phyloP scores from a whole-genome alignment of 306 rosid genomes.

The Quercus rubra region DNA sequence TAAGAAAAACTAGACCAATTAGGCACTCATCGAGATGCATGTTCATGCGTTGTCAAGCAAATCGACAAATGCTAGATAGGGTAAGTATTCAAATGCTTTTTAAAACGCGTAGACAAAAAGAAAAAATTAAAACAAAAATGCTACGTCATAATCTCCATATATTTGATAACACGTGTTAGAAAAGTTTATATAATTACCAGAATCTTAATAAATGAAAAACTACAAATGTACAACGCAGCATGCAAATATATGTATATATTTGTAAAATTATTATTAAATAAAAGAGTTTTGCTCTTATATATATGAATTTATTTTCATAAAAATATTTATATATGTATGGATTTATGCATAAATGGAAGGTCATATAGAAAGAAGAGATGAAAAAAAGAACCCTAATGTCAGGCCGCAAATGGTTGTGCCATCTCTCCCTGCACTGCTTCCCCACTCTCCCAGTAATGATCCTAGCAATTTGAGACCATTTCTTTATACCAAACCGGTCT shows the following conservation, averaged over 20 bases:
- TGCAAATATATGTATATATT: neutral
- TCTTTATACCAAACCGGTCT: conserved; percentile 39
- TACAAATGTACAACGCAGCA: neutral
- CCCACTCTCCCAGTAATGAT: conserved; percentile 48
- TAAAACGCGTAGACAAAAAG: neutral
- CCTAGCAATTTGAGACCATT: conserved; percentile 65
- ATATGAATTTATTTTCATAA: neutral
- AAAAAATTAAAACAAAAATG: neutral
- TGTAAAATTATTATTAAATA: neutral
- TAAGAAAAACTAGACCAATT: neutral
- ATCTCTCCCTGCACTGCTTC: conserved; percentile 80
- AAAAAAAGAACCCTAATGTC: conserved; percentile 52
- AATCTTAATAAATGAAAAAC: neutral
- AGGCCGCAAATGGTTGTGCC: conserved; percentile 77
- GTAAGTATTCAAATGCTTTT: neutral
- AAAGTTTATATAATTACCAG: neutral
- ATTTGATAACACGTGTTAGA: neutral
- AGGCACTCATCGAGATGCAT: neutral
- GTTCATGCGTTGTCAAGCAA: neutral
- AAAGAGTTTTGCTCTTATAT: neutral
- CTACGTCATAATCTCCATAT: neutral
- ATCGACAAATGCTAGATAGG: neutral
- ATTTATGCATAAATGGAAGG: conserved; percentile 3
- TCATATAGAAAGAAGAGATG: neutral
- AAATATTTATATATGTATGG: neutral